These are phyloP conservation scores for Aureobasidium mangrovei DNA, from an alignment of 2,329 filamentous ascomycete species.

Conservation along the genomic window DNA sequence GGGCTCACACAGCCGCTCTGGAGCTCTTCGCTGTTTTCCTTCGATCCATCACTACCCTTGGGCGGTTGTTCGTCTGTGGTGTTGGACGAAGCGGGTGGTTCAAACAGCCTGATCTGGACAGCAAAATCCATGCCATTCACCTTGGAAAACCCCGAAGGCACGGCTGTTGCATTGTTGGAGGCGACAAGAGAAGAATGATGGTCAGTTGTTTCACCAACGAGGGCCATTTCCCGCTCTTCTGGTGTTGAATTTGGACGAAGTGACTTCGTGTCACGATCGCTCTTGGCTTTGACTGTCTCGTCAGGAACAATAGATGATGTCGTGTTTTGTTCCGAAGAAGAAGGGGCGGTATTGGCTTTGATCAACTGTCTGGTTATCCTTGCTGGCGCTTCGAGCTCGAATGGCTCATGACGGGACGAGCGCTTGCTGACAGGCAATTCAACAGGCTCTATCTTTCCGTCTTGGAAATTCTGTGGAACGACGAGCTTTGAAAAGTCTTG, in stretches of 20 bases:
- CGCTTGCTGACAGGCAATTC: constrained; percentile 8
- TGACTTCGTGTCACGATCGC: neutral
- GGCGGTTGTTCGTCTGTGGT: neutral
- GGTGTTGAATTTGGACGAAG: neutral
- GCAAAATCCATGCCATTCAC: neutral
- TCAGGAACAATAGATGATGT: constrained; percentile 2
- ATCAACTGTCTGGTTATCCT: constrained; percentile 30
- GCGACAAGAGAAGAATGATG: neutral
- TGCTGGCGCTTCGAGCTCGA: constrained; percentile 27
- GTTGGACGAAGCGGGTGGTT: neutral
- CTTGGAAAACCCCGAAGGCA: neutral
- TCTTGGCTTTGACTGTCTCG: constrained; percentile 8
- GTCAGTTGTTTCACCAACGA: neutral
- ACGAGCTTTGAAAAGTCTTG: constrained; percentile 2
- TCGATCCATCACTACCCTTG: neutral
- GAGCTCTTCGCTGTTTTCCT: neutral
- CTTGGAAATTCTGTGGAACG: neutral
- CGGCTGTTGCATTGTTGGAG: neutral
- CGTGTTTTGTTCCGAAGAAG: constrained; percentile 18
- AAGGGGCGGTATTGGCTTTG: constrained; percentile 26
- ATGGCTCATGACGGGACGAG: constrained; percentile 16
- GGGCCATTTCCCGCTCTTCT: neutral
- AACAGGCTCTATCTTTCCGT: neutral
- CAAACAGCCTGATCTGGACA: neutral
- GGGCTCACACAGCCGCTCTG: constrained; percentile 23